These are phyloP conservation scores for Aspergillus jensenii DNA, from an alignment of 2,329 filamentous ascomycete species.

Conservation along the genomic window DNA sequence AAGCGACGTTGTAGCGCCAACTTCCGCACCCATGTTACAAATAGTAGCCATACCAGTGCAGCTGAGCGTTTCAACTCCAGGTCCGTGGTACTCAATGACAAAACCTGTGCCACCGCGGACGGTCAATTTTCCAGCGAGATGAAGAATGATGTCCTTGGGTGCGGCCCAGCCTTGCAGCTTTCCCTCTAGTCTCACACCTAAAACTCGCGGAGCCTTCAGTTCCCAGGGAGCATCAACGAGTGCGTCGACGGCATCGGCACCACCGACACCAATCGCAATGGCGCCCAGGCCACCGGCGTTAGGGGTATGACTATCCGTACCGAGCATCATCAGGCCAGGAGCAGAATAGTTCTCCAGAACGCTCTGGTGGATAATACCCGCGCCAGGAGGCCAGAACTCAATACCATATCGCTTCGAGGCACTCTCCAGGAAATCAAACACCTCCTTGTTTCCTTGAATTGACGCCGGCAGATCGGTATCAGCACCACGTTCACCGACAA, in stretches of 20 bases:
- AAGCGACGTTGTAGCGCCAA: conserved; percentile 90
- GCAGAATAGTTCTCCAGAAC: conserved; percentile 97
- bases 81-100: conserved; percentile 91
- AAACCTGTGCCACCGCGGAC: conserved; percentile 92
- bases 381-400: conserved; percentile 92
- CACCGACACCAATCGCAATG: conserved; percentile 94
- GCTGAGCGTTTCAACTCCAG: conserved; percentile 84
- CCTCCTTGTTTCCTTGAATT: conserved; percentile 90
- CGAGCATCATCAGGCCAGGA: conserved; percentile 98
- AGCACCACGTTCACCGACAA: conserved; percentile 89
- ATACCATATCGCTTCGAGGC: conserved; percentile 89
- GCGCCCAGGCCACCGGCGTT: conserved; percentile 94
- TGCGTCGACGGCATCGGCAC: conserved; percentile 94
- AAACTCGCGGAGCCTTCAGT: conserved; percentile 86
- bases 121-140: conserved; percentile 83
- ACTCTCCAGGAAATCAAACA: conserved; percentile 95
- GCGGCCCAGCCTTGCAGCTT: conserved; percentile 85
- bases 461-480: conserved; percentile 80
- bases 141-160: conserved; percentile 93
- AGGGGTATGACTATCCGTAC: conserved; percentile 94
- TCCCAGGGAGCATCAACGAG: conserved; percentile 97
- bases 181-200: conserved; percentile 82
- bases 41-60: conserved; percentile 91
- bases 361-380: conserved; percentile 95
- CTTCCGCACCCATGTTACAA: conserved; percentile 85